phyloP scores from a whole-genome alignment of 129 eudicot species.

The Solidago caesia region DNA sequence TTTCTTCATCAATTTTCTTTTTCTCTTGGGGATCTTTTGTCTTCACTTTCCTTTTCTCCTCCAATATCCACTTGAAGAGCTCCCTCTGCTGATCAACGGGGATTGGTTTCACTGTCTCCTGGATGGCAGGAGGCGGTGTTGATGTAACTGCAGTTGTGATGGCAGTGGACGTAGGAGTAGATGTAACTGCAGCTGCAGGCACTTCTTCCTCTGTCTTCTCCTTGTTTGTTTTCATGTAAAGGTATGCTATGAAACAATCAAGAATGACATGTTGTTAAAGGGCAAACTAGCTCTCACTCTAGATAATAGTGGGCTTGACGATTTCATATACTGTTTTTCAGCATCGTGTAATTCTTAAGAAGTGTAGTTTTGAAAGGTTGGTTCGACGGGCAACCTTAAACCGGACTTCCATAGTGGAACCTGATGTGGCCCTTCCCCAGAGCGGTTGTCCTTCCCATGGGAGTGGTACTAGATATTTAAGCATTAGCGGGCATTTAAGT shows the following conservation, averaged over 20 bases:
- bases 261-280: not conserved
- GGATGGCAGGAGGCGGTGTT: conserved; percentile 17
- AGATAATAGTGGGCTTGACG: too few species aligned
- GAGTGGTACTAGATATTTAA: too few species aligned
- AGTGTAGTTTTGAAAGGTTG: too few species aligned
- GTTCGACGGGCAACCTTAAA: too few species aligned
- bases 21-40: conserved; percentile 76
- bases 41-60: conserved; percentile 89
- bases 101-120: conserved; percentile 50
- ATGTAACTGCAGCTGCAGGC: conserved; percentile 20
- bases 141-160: conserved; percentile 36
- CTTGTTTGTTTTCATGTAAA: conserved; percentile 55
- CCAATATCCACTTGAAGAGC: conserved; percentile 92
- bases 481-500: too few species aligned
- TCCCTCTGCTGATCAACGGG: conserved; percentile 77
- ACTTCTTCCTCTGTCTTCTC: conserved; percentile 36
- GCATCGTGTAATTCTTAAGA: too few species aligned
- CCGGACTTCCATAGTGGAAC: too few species aligned
- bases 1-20: conserved; percentile 77
- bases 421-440: too few species aligned
- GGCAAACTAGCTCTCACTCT: not conserved
- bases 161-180: conserved; percentile 36
- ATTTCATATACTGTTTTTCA: too few species aligned
- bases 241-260: conserved; percentile 48
- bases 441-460: too few species aligned